These are phyloP conservation scores for Phoma sp. DNA, from an alignment of 2,329 filamentous ascomycete genomes.

Conservation along the genomic window DNA sequence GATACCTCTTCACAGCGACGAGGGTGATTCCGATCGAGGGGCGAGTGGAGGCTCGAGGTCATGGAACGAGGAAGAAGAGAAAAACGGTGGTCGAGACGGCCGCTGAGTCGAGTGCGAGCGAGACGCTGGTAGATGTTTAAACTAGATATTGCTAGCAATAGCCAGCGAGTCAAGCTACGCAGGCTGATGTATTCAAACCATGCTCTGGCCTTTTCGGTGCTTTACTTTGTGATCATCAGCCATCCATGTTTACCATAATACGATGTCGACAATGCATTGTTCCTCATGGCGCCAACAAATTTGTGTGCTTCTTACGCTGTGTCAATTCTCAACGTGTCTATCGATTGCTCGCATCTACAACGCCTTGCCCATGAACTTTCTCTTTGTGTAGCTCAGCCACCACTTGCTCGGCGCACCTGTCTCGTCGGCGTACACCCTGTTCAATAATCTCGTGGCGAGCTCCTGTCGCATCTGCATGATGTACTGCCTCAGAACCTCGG, in stretches of 20 bases:
- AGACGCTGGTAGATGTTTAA: slow-evolving; percentile 2
- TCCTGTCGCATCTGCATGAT: slow-evolving; percentile 93
- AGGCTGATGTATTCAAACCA: too few species aligned
- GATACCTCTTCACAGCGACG: slow-evolving; percentile 85
- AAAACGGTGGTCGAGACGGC: slow-evolving; percentile 52
- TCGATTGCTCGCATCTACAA: slow-evolving; percentile 26
- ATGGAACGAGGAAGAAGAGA: slow-evolving; percentile 68
- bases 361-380: slow-evolving; percentile 98
- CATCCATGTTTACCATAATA: not conserved
- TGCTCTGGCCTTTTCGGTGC: not conserved
- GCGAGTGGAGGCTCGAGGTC: slow-evolving; percentile 81
- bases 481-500: slow-evolving; percentile 86
- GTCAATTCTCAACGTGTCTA: not conserved
- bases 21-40: slow-evolving; percentile 80
- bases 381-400: slow-evolving; percentile 99
- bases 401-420: slow-evolving; percentile 72
- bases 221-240: not conserved
- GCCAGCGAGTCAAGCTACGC: not conserved
- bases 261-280: not conserved
- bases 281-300: not conserved
- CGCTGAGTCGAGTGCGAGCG: not conserved
- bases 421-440: slow-evolving; percentile 82
- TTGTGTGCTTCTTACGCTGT: not conserved
- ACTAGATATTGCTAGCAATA: not conserved
- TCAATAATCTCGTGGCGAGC: slow-evolving; percentile 79